Evolutionary conservation across 2,329 filamentous ascomycete genomes (phyloP), one percentile per base, ranked within the genome.

Genomic region (Podosphaera fusca): DNA sequence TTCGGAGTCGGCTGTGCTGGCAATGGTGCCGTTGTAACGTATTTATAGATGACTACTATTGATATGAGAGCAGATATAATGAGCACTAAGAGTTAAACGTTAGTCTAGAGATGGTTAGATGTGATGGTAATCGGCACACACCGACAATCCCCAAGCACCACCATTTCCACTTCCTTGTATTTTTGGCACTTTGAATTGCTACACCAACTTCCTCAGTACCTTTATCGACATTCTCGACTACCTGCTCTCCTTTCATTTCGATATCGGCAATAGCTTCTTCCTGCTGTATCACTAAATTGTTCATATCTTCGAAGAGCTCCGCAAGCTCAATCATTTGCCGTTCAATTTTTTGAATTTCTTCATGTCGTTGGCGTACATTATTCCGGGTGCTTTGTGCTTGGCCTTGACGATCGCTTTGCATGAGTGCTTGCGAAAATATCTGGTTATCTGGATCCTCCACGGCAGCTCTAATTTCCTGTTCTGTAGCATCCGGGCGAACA

Each of bases 271-370:
- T 80, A 35, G 84, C 76, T 14, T 78, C 81, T 64, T 95, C 89
- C 70, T 96, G 90, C 72, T 94, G 82, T 40, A 88, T 76, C 59
- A 96, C 82, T 55, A 94, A 74, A 36, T 82, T 81, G 63, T 95
- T 86, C 72, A 96, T 83, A 63, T 95, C 84, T 67, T 88, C 80
- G 79, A 95, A 94, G 57, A 96, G 74, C 70, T 92, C 80, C 4
- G 85, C 80, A 58, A 98, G 75, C 70, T 95, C 85, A 9, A 86
- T 80, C 78, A 96, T 85, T 68, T 94, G 85, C 67, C 79, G 75
- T 73, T 95, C 88, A 66, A 96, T 95, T 76, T 94, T 90, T 70
- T 88, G 80, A 63, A 98, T 85, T 47, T 86, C 88, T 56, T 80
- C 80, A 69, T 95, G 88, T 62, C 92, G 84, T 66, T 85, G 80